Conservation (phyloP, 352 stramenopile genomes). For the Lagenidium giganteum region DNA sequence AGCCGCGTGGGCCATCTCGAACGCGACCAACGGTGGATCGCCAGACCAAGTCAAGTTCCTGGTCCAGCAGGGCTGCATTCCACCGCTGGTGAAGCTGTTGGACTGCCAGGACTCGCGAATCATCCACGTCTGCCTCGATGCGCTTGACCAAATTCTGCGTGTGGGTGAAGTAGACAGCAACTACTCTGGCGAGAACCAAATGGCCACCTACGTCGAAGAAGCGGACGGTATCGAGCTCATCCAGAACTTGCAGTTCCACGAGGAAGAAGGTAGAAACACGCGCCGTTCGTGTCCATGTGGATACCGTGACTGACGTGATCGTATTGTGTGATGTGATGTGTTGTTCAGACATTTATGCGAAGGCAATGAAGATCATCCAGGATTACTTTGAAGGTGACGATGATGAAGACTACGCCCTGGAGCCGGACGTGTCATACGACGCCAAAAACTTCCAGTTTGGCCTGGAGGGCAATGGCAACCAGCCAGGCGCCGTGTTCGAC, state of each 20-base stretch:
- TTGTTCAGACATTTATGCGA: slow-evolving; percentile 86
- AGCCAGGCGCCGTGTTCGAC: background rate
- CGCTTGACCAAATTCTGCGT: slow-evolving; percentile 93
- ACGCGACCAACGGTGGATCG: slow-evolving; percentile 70
- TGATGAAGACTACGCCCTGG: slow-evolving; percentile 86
- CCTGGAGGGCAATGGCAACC: slow-evolving; percentile 9
- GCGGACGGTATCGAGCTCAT: slow-evolving; percentile 95
- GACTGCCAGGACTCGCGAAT: slow-evolving; percentile 93
- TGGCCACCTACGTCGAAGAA: slow-evolving; percentile 96
- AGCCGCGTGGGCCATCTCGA: slow-evolving; percentile 81
- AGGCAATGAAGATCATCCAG: slow-evolving; percentile 94
- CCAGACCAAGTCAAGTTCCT: slow-evolving; percentile 96
- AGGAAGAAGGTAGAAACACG: slow-evolving; percentile 91
- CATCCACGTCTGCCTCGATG: slow-evolving; percentile 96
- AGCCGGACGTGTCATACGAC: slow-evolving; percentile 41
- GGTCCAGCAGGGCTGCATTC: slow-evolving; percentile 95
- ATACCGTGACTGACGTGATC: background rate
- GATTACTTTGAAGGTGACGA: slow-evolving; percentile 98
- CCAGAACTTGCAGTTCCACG: slow-evolving; percentile 96
- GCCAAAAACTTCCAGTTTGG: slow-evolving; percentile 69
- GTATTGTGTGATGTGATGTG: slow-evolving; percentile 1
- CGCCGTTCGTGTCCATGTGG: slow-evolving; percentile 32
- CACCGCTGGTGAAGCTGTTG: slow-evolving; percentile 93
- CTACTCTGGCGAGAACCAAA: slow-evolving; percentile 89
- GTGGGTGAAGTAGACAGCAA: slow-evolving; percentile 85